Percentiles rank a stretch among this genome's conserved stretches.
These are phyloP conservation scores for Pyrenula massariospora DNA, from an alignment of 495 filamentous ascomycete species.

Conservation along the genomic window DNA sequence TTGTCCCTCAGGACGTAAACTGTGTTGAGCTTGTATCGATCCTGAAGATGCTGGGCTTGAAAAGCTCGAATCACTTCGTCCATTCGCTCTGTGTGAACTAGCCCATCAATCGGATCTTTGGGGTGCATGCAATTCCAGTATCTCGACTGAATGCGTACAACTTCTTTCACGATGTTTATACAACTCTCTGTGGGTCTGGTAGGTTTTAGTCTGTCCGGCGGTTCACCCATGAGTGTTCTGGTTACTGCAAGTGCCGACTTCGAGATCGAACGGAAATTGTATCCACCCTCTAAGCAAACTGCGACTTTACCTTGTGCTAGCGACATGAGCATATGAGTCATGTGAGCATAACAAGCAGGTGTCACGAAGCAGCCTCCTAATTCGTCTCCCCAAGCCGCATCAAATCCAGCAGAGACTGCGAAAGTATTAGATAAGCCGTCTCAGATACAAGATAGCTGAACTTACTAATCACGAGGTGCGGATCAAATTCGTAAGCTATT, in stretches of 20 bases:
- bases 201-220: constrained; percentile 60
- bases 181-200: constrained; percentile 30
- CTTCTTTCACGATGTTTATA: constrained; percentile 36
- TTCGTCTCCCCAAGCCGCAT: constrained; percentile 86
- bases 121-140: constrained; percentile 52
- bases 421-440: constrained; percentile 5
- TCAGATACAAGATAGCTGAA: neutral
- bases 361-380: constrained; percentile 87
- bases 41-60: constrained; percentile 55
- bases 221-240: constrained; percentile 86
- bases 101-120: constrained; percentile 18
- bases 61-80: constrained; percentile 62
- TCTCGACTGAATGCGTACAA: constrained; percentile 41
- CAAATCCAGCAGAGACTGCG: constrained; percentile 83
- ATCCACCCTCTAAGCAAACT: constrained; percentile 90
- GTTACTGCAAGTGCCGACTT: constrained; percentile 86
- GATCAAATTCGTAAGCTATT: constrained; percentile 82
- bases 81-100: constrained; percentile 26
- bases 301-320: constrained; percentile 85
- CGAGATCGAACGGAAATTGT: constrained; percentile 86
- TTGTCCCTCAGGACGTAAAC: constrained; percentile 59
- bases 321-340: constrained; percentile 98
- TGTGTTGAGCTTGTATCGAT: constrained; percentile 61
- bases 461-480: constrained; percentile 78
- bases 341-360: constrained; percentile 86